phyloP scores from a whole-genome alignment of 2,329 filamentous ascomycete genomes.

The Fusarium sp. region DNA sequence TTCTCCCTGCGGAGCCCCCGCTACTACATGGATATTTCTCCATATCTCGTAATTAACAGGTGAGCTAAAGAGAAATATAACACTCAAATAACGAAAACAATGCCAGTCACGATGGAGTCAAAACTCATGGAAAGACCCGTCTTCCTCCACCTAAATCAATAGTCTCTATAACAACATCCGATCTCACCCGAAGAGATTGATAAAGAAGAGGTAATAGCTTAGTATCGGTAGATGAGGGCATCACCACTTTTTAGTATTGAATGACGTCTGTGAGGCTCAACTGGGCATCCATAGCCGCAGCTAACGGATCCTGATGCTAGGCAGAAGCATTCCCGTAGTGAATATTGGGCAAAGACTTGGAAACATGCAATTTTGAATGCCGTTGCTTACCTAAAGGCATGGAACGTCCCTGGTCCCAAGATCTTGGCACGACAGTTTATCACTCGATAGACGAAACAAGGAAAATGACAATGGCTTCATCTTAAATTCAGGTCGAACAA shows the following conservation, averaged over 20 bases:
- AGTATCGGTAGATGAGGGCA: background rate
- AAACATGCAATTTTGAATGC: background rate
- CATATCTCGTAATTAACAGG: background rate
- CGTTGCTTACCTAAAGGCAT: background rate
- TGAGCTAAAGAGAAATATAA: background rate
- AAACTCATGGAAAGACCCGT: background rate
- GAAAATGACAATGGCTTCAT: background rate
- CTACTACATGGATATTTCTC: background rate
- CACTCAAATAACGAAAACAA: no score
- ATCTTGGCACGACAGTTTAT: background rate
- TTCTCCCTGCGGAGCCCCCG: slow-evolving; percentile 1
- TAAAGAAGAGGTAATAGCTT: background rate
- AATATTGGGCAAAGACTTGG: background rate
- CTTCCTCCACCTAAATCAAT: background rate
- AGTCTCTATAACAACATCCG: background rate
- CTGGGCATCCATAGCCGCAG: background rate
- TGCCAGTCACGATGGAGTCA: background rate
- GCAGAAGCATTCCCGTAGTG: slow-evolving; percentile 1
- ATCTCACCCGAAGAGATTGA: background rate
- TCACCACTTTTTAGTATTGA: background rate
- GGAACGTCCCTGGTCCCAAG: background rate
- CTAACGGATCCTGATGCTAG: background rate
- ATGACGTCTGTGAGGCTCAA: slow-evolving; percentile 9
- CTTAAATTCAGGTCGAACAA: no score
- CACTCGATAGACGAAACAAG: background rate